A percentile compares a stretch with the other conserved stretches of the same genome.
phyloP scores from a whole-genome alignment of 768 basidiomycete species.

The Auriculariales sp. region DNA sequence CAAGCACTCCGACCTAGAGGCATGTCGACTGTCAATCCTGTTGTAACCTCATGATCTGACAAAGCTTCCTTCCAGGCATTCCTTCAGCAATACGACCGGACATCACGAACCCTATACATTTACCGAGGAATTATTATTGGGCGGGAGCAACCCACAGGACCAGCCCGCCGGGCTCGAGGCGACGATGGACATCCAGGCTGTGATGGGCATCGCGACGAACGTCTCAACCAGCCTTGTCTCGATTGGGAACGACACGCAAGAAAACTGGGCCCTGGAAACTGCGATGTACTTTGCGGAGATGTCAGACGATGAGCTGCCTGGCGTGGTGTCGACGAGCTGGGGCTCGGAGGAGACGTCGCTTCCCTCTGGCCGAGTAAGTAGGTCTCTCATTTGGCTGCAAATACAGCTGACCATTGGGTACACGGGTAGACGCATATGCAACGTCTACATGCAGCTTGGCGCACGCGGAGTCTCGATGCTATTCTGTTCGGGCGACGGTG shows the following conservation, averaged over 20 bases:
- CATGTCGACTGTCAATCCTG: no score
- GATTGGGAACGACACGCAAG: constrained; percentile 11
- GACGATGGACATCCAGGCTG: constrained; percentile 26
- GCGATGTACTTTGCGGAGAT: constrained; percentile 11
- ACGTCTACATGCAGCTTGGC: constrained; percentile 14
- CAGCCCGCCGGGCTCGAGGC: no score
- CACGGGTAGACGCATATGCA: constrained; percentile 12
- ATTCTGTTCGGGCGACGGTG: constrained; percentile 10
- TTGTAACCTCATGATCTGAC: no score
- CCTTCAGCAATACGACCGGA: no score
- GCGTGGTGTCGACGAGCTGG: constrained; percentile 17
- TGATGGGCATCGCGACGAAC: constrained; percentile 18
- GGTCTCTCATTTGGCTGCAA: not conserved
- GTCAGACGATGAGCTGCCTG: not conserved
- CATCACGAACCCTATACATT: no score
- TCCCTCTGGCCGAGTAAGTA: constrained; percentile 10
- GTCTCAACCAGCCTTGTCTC: constrained; percentile 16
- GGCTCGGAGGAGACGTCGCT: constrained; percentile 13
- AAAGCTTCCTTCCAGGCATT: no score
- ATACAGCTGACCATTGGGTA: not conserved
- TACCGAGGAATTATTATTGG: no score
- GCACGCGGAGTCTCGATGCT: constrained; percentile 10
- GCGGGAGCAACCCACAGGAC: no score
- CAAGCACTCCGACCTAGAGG: no score
- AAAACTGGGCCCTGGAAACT: constrained; percentile 15